Percentiles rank a stretch among this genome's conserved stretches.
Conservation (phyloP, 2,329 filamentous ascomycete genomes). For the Endocalyx cinctus region DNA sequence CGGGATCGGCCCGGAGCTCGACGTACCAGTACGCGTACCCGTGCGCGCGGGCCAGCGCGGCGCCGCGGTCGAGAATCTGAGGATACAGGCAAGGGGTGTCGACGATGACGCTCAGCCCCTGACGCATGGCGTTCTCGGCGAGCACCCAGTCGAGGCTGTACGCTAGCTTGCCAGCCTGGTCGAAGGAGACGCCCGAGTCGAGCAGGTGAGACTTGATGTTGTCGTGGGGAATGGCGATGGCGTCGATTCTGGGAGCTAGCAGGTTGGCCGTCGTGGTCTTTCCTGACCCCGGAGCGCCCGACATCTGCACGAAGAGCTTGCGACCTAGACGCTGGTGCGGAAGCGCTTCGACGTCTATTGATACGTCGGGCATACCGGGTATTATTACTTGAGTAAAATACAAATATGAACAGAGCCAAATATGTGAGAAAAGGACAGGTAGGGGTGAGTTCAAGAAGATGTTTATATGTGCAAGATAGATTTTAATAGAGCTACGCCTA, state of each 20-base stretch:
- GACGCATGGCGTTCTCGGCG: conserved; percentile 28
- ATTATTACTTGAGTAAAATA: too few relatives aligned
- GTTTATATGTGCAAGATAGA: too few relatives aligned
- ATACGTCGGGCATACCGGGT: too few relatives aligned
- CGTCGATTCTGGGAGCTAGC: conserved; percentile 21
- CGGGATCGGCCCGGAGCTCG: conserved; percentile 9
- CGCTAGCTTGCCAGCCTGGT: conserved; percentile 23
- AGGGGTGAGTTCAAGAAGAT: too few relatives aligned
- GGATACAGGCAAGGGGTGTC: conserved; percentile 34
- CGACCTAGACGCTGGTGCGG: too few relatives aligned
- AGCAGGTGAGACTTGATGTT: conserved; percentile 29
- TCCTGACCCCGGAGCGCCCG: conserved; percentile 33
- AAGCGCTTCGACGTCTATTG: too few relatives aligned
- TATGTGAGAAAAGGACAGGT: too few relatives aligned
- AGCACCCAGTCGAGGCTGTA: conserved; percentile 33
- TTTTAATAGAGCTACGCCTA: too few relatives aligned
- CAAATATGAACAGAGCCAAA: too few relatives aligned
- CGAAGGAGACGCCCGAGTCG: conserved; percentile 21
- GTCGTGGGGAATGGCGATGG: conserved; percentile 32
- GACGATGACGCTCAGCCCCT: conserved; percentile 30
- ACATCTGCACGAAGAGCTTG: conserved; percentile 29
- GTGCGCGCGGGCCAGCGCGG: conserved; percentile 19
- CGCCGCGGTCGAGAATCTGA: conserved; percentile 25
- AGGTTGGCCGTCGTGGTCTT: conserved; percentile 32
- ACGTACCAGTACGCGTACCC: conserved; percentile 16